Base-by-base conservation (phyloP, 768 basidiomycete species). In the Trametes cingulata region DNA sequence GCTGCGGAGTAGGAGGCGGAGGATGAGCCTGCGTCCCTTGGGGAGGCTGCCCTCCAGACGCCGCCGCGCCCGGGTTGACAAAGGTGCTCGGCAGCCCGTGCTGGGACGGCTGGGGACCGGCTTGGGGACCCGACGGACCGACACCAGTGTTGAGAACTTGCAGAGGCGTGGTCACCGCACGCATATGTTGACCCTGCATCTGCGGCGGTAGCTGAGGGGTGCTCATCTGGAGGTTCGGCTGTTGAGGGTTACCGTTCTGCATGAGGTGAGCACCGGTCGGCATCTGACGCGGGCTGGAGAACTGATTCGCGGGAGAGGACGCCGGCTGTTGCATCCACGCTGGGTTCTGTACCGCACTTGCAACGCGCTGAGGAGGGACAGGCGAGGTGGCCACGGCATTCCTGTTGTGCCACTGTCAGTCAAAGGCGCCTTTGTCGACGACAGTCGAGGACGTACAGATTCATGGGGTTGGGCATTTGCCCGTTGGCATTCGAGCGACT, bases 131-230 rank as follows among this genome's bases (percentile, higher is more conserved):
- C 6, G 25, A 22, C 2, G 43, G 36, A 14, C 33, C 20, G 22
- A 35, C 52, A 14, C 56, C 62, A 4, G 43, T n/a, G 7, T 56
- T 57, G 36, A 39, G 57, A 14, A 46, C 35, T 25, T 64, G 63
- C 10, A 66, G 19, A 3, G 62, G 65, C 4, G 60, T 63, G 10
- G 49, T 43, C 15, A 33, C 58, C 1, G 52, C 27, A 10, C 62
- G 62, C 46, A 52, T 45, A 20, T 35, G 39, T 41, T 62, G 58
- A 9, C 45, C 45, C 52, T 47, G 66, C 19, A 62, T 40, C 52
- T 62, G 61, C 3, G 53, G 52, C 0, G 56, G 53, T 8, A 62
- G 54, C 49, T 64, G 66, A 2, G 58, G 63, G 3, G 63, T 67
- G 40, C 39, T 56, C 40, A 56, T 61, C 33, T 45, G 62, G 5